Percentiles rank a stretch among this genome's conserved stretches.
Conservation (phyloP, 139 green algal species). For the Chlamydomonas urium region DNA sequence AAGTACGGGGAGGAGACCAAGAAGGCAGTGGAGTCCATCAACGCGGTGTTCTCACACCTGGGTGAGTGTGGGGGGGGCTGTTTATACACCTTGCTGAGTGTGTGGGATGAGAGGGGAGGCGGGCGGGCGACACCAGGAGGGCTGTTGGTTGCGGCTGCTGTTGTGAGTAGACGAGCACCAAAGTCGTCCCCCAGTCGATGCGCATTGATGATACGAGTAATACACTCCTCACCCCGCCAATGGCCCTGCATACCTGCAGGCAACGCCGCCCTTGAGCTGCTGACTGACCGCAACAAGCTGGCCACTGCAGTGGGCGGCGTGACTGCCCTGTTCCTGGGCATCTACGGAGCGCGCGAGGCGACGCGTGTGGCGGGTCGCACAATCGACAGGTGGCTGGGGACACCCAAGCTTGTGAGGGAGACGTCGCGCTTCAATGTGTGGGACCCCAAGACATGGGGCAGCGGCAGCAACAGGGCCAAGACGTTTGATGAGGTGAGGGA, state of each 20-base stretch:
- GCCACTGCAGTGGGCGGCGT: slow-evolving; percentile 57
- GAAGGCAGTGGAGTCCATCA: slow-evolving; percentile 60
- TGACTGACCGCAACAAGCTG: slow-evolving; percentile 82
- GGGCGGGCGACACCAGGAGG: too few species aligned
- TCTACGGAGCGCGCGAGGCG: slow-evolving; percentile 82
- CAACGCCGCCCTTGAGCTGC: slow-evolving; percentile 44
- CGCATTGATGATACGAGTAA: too few species aligned
- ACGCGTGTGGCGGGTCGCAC: slow-evolving; percentile 65
- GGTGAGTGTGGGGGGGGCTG: slow-evolving; percentile 46
- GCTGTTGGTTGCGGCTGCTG: too few species aligned
- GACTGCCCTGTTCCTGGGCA: slow-evolving; percentile 74
- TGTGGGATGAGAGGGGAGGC: too few species aligned
- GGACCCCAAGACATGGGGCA: slow-evolving; percentile 30
- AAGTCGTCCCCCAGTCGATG: too few species aligned
- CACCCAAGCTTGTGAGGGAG: slow-evolving; percentile 75
- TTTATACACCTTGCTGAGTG: too few species aligned
- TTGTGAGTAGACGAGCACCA: too few species aligned
- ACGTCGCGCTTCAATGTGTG: slow-evolving; percentile 52
- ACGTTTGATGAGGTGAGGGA: slow-evolving; percentile 7
- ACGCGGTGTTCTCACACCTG: slow-evolving; percentile 78
- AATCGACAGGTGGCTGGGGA: slow-evolving; percentile 81
- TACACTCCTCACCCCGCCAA: too few species aligned
- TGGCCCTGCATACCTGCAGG: not conserved
- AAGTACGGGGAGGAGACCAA: slow-evolving; percentile 15
- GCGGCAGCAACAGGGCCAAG: not conserved